Evolutionary conservation across 257 asterid species (phyloP).

Genomic region (Nicotiana benthamiana): DNA sequence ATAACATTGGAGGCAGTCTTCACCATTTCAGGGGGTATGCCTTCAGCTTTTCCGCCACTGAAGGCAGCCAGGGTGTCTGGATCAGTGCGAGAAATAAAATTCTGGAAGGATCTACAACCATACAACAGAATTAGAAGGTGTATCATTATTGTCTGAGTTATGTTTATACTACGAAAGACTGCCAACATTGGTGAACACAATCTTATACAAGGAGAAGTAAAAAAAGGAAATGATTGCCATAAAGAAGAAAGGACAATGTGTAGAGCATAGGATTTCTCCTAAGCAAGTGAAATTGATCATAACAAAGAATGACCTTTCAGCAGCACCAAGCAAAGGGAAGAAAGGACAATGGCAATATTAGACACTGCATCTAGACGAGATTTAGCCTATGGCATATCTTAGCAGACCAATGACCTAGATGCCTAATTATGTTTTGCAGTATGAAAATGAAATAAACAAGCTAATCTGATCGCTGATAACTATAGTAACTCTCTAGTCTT

Average conservation of each 20-base stretch:
- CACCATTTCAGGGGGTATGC: conserved; percentile 78
- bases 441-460: background rate
- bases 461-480: background rate
- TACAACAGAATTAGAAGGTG: conserved; percentile 11
- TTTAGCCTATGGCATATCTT: background rate
- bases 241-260: background rate
- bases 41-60: conserved; percentile 66
- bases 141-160: background rate
- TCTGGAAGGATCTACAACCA: conserved; percentile 65
- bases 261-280: background rate
- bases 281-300: background rate
- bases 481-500: background rate
- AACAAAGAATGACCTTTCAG: background rate
- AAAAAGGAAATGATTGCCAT: background rate
- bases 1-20: conserved; percentile 66
- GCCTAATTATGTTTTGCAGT: background rate
- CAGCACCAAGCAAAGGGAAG: background rate
- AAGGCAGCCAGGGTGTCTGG: conserved; percentile 72
- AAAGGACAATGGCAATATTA: background rate
- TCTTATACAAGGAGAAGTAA: background rate
- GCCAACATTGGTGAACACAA: background rate
- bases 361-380: background rate
- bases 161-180: background rate
- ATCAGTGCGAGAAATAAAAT: conserved; percentile 64
- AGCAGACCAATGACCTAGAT: conserved; percentile 2